Evolutionary conservation across 2,329 filamentous ascomycete species (phyloP), one percentile per base, ranked within the genome.

Genomic region (Trichoderma afroharzianum): DNA sequence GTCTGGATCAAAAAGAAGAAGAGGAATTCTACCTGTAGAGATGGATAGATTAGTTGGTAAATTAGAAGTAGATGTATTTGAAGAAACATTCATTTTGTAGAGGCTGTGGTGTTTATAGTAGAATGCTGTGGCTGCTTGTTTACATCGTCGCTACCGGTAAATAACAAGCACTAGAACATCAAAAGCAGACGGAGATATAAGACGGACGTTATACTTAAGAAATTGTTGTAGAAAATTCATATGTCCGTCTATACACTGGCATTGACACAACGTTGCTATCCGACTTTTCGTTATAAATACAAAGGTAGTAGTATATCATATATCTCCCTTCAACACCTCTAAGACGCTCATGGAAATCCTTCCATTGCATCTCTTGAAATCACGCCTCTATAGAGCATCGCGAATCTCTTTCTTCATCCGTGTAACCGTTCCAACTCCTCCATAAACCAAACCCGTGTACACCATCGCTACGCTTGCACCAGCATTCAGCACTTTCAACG

Each of bases 401-500:
- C 82, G 84, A 84, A 92, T 88, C 83, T 92, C 88, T 61, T 82
- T 81, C 82, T 92, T 92, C 74, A 92, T 89, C 76, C 88, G 83
- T 58, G 90, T 91, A 21, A 91, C 81, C 3, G 89, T 91, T 21
- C 90, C 90, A 1, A 88, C 84, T 14, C 90, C 90, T 14, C 88
- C 88, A 73, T 92, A 92, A 1, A 89, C 86, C 77, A 91, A 81
- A 0, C 84, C 92, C 0, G 96, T 99, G 81, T 98, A 98, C 67
- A 97, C 86, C 90, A 97, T 96, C 2, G 94, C 94, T 15, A 97
- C 91, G 76, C 92, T 95, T 0, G 96, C 96, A 9, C 96, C 96
- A 0, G 95, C 94, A 75, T 97, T 93, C 63, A 98, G 85, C 7
- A 95, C 89, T 82, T 93, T 87, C 15, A 93, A 83, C 9, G 94